A percentile compares a stretch with the other conserved stretches of the same genome.
Evolutionary conservation across 306 rosid species (phyloP).

Genomic region (Acacia crassicarpa): DNA sequence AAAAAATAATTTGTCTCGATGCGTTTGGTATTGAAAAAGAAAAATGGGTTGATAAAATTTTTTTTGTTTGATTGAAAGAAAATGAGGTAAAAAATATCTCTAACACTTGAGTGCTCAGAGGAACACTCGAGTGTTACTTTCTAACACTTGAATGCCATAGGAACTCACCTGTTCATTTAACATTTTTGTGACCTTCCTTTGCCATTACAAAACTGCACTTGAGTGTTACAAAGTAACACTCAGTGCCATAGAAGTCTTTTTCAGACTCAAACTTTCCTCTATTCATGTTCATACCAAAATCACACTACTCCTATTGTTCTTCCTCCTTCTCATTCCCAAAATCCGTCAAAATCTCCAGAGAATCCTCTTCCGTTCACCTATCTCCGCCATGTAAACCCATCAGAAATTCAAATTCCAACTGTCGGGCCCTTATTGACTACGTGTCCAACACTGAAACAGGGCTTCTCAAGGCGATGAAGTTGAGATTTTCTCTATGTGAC

Average conservation of each 20-base stretch:
- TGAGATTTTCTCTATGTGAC: slow-evolving; percentile 79
- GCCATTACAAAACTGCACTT: too few relatives aligned
- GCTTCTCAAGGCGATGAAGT: slow-evolving; percentile 80
- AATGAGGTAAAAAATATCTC: too few relatives aligned
- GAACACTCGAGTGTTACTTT: too few relatives aligned
- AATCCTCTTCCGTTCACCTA: slow-evolving; percentile 31
- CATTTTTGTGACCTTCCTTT: too few relatives aligned
- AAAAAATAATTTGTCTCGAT: too few relatives aligned
- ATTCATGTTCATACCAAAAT: slow-evolving; percentile 11
- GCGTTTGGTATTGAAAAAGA: too few relatives aligned
- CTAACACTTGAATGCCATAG: too few relatives aligned
- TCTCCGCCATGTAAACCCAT: slow-evolving; percentile 57
- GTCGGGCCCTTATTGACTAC: not conserved
- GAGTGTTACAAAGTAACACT: too few relatives aligned
- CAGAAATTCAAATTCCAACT: slow-evolving; percentile 52
- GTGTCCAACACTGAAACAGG: slow-evolving; percentile 65
- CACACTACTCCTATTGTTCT: not conserved
- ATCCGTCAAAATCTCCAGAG: slow-evolving; percentile 15
- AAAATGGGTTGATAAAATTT: too few relatives aligned
- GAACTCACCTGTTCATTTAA: too few relatives aligned
- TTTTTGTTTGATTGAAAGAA: too few relatives aligned
- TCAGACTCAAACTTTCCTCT: slow-evolving; percentile 23
- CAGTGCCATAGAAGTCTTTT: not conserved
- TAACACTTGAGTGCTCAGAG: too few relatives aligned
- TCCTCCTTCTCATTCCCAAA: not conserved